Conservation (phyloP, 176 grass and related monocot genomes). For the Phoenix roebelenii region DNA sequence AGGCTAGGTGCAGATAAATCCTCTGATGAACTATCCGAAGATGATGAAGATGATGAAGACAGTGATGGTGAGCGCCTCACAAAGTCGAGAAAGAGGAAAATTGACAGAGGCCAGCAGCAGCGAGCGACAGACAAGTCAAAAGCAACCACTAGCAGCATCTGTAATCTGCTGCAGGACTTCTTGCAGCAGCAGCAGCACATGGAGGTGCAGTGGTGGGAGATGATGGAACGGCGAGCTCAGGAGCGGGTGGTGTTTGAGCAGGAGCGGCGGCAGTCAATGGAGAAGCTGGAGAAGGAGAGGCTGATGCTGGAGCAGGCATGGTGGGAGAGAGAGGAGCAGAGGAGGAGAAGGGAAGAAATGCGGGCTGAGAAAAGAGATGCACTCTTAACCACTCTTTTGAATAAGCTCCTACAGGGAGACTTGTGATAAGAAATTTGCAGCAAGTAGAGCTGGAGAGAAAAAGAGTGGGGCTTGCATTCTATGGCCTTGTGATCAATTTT, state of each 20-base stretch:
- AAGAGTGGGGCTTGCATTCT: too few relatives aligned
- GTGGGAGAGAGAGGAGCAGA: conserved; percentile 77
- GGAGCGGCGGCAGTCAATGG: conserved; percentile 77
- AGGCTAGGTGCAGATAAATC: conserved; percentile 18
- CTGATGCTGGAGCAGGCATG: conserved; percentile 67
- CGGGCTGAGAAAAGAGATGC: conserved; percentile 60
- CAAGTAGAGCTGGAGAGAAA: too few relatives aligned
- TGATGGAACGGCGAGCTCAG: conserved; percentile 43
- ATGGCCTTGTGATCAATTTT: too few relatives aligned
- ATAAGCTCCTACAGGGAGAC: conserved; percentile 57
- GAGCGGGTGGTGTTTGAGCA: conserved; percentile 62
- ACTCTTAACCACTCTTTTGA: conserved; percentile 45
- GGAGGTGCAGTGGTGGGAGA: conserved; percentile 58
- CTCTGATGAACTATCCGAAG: conserved; percentile 25
- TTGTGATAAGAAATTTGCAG: conserved; percentile 16
- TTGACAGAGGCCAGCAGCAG: conserved; percentile 18
- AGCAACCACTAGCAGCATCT: conserved; percentile 11
- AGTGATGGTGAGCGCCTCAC: conserved; percentile 48
- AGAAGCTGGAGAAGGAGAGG: conserved; percentile 69
- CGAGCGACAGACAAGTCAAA: conserved; percentile 8
- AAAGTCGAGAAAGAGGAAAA: conserved; percentile 28
- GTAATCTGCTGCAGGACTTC: conserved; percentile 54
- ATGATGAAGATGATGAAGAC: conserved; percentile 31
- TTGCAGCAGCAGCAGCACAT: conserved; percentile 65
- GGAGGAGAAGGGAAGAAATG: conserved; percentile 62